Evolutionary conservation across 78 protist species (phyloP), one percentile per base, ranked within the genome.

Genomic region (Abeoforma whisleri): DNA sequence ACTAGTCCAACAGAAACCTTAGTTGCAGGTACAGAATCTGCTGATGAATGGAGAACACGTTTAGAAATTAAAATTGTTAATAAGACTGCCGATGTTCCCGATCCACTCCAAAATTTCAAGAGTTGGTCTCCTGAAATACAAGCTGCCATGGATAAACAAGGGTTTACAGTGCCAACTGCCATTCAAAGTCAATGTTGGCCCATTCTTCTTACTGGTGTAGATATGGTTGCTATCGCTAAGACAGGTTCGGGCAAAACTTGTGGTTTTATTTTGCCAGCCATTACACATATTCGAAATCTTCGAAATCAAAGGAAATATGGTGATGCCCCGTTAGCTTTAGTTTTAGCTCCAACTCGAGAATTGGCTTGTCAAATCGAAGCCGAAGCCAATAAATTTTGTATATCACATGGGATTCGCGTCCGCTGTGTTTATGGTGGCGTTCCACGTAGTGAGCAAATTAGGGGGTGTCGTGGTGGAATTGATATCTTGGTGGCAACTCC

Each of bases 181-280:
- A 92, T 93, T 72, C 96, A 95, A 83, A 28, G 84, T 0, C 87
- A 68, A 36, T 32, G 88, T 0, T 95, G 97, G 97, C 95, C 97
- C 0, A 79, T 86, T 1, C 32, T 30, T 2, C 75, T 74, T 62
- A 40, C 2, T 23, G 85, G 85, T 25, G 16, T 19, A 16, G 85
- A 81, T 37, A 40, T 40, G 25, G 57, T 81, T 22, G 85, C 85
- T 32, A 72, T 81, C 69, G 85, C 85, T 34, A 81, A 81, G 71
- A 81, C 85, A 16, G 99, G 99, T 31, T 92, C 96, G 0, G 99
- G 99, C 30, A 98, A 98, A 91, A 98, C 99, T 1, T 90, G 94
- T 32, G 93, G 97, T 25, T 98, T 92, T 87, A 40, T 92, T 23
- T 89, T 98, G 22, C 99, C 99, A 23, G 72, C 57, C 0, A 57